Base-by-base conservation (phyloP, 1,139 yeast species). In the Saccharomyces hybrid region DNA sequence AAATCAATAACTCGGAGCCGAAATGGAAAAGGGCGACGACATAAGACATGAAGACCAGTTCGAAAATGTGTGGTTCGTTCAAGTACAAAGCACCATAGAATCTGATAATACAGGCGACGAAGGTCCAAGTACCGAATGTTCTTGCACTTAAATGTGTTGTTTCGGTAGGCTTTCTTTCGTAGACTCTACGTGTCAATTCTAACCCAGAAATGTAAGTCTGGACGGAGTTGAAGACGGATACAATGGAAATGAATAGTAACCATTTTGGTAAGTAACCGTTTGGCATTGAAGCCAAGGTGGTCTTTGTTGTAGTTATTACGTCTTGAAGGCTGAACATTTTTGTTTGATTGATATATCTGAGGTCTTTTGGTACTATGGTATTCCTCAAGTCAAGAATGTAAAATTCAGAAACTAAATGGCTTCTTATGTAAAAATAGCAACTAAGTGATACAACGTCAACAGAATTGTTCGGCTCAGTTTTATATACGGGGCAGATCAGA, bases 101-200 rank as follows among this genome's bases (percentile, higher is more conserved):
- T 68, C 99, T 82, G 51, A 93, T 83, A 48, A 93, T 77, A 1
- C 96, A 82, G 1, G 97, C 85, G 61, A 91, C 79, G 52, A 91
- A 76, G 0, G 99, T 93, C 99, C 99, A 93, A 0, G 99, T 93
- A 31, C 99, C 99, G 71, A 93, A 93, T 0, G 99, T 93, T 65
- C 99, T 80, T 8, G 97, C 96, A 62, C 95, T 84, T 62, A 93
- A 77, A 5, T 79, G 75, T 0, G 97, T 88, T 20, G 91, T 81
- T 65, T 84, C 79, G 1, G 72, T 61, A 16, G 95, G 88, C 54
- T 83, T 77, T 54, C 75, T 77, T 49, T 81, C 85, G 68, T 93
- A 93, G 7, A 93, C 97, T 63, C 84, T 78, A 63, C 85, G 83
- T 7, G 97, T 88, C 56, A 91, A 76, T 20, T 78, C 74, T 50